phyloP scores from a whole-genome alignment of 768 basidiomycete genomes.

The Mycena kentingensis region DNA sequence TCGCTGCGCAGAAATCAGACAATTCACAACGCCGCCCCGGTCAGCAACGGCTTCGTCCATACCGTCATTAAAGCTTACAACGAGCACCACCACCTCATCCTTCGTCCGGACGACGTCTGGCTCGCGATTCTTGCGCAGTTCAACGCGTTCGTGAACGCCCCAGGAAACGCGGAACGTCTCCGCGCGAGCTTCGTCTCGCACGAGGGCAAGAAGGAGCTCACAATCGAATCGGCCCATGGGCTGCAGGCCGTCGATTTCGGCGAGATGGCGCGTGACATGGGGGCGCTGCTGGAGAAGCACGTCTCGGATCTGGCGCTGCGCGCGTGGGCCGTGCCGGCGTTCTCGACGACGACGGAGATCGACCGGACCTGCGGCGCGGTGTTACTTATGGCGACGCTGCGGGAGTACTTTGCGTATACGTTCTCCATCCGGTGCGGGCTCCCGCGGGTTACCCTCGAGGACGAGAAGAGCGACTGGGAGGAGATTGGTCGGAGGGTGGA shows the following conservation, averaged over 20 bases:
- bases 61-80: slow-evolving; percentile 38
- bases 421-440: slow-evolving; percentile 40
- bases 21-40: not conserved
- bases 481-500: slow-evolving; percentile 38
- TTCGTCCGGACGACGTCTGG: slow-evolving; percentile 56
- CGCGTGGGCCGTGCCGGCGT: slow-evolving; percentile 44
- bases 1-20: not conserved
- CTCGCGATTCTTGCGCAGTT: slow-evolving; percentile 44
- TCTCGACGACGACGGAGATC: slow-evolving; percentile 45
- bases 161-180: slow-evolving; percentile 35
- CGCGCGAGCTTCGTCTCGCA: slow-evolving; percentile 34
- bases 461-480: slow-evolving; percentile 42
- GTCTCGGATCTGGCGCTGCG: slow-evolving; percentile 33
- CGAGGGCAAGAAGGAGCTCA: slow-evolving; percentile 26
- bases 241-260: slow-evolving; percentile 27
- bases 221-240: slow-evolving; percentile 6
- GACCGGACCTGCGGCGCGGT: slow-evolving; percentile 42
- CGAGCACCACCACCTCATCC: slow-evolving; percentile 38
- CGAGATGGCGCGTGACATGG: slow-evolving; percentile 28
- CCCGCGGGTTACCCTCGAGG: slow-evolving; percentile 47
- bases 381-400: slow-evolving; percentile 45
- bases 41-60: slow-evolving; percentile 36
- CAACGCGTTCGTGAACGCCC: slow-evolving; percentile 42
- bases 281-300: slow-evolving; percentile 27
- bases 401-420: slow-evolving; percentile 40